A percentile compares a stretch with the other conserved stretches of the same genome.
Evolutionary conservation across 345 rosid genomes (phyloP).

Genomic region (Euphorbia pulcherrima): DNA sequence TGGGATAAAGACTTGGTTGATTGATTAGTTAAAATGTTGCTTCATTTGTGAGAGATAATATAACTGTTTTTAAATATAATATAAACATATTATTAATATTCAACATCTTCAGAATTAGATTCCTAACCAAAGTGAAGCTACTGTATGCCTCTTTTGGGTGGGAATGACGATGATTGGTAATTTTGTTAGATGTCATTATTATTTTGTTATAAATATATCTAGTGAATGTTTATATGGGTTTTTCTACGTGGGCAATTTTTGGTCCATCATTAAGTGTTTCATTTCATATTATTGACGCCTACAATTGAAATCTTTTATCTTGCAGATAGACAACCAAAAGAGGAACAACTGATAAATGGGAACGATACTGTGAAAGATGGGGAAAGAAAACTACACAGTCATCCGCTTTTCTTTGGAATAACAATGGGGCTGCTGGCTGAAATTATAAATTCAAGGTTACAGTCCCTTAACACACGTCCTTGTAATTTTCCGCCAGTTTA

Average conservation of each 20-base stretch:
- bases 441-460: constrained; percentile 88
- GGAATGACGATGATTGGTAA: background rate
- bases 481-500: background rate
- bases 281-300: background rate
- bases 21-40: background rate
- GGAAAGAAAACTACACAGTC: constrained; percentile 61
- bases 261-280: background rate
- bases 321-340: constrained; percentile 51
- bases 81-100: no score
- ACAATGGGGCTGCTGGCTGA: constrained; percentile 94
- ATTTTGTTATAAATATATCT: background rate
- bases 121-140: background rate
- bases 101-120: background rate
- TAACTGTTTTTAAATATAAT: background rate
- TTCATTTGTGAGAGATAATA: background rate
- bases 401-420: constrained; percentile 91
- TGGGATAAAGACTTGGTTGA: no score
- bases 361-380: constrained; percentile 37
- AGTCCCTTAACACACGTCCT: background rate
- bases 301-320: constrained; percentile 21
- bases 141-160: background rate
- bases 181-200: background rate
- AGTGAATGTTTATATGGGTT: background rate
- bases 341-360: constrained; percentile 29
- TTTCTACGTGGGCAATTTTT: background rate